Evolutionary conservation across 768 basidiomycete species (phyloP), one percentile per base, ranked within the genome.

Genomic region (Omphalotus guepiniiformis): DNA sequence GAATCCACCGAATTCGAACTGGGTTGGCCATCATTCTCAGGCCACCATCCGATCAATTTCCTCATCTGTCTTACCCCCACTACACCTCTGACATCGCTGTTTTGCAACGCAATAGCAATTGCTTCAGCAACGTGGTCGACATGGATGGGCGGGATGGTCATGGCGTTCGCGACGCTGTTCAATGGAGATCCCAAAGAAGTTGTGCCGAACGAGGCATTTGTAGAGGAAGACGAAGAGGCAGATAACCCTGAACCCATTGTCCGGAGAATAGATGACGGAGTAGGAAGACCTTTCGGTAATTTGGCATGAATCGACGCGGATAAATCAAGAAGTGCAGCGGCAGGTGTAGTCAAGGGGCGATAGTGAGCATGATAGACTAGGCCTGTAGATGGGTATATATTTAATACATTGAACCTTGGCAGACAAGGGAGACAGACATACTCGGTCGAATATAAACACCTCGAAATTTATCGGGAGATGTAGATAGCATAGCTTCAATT

Each of bases 281-380:
- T 82, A 42, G 85, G 85, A 35, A 85, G 38, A 40, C 69, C 65
- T 38, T 55, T 62, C 48, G 88, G 80, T 34, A 78, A 59, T 46
- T 75, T 79, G 15, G 74, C 68, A 59, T 93, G 90, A 21, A 93
- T 46, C 6, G 76, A 72, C 8, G 91, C 79, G 19, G 93, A 88
- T 6, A 94, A 66, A 60, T 93, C 90, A 34, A 96, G 74, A 47
- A 93, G 60, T 6, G 85, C 84, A 1, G 95, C 93, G 43, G 88
- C 74, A 42, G 91, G 86, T 34, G 91, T 86, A 8, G 87, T 86
- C 39, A 94, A 59, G n/a, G 96, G 96, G 35, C 93, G 83, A 55
- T 85, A 73, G 65, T 96, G 93, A 7, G 95, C 88, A 61, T 98
- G 95, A 67, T 98, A 98, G 56, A 99, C 92, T 44, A 99, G 73